A percentile compares a stretch with the other conserved stretches of the same genome.
phyloP scores from a whole-genome alignment of 768 basidiomycete species.

The Collybia mongolica region DNA sequence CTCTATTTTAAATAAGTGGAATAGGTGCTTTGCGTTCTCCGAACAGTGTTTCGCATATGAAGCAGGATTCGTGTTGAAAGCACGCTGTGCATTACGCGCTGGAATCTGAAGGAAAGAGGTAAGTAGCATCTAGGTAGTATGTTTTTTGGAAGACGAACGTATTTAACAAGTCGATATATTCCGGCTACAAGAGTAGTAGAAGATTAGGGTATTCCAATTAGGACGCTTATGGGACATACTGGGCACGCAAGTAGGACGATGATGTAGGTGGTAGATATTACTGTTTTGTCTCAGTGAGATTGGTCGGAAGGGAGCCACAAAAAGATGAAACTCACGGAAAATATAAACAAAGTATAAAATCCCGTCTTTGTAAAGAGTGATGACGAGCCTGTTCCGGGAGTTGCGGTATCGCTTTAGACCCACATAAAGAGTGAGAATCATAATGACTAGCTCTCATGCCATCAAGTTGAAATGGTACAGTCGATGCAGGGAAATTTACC shows the following conservation, averaged over 20 bases:
- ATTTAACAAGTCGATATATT: conserved; percentile 18
- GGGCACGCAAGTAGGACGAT: conserved; percentile 13
- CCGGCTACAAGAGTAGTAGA: conserved; percentile 2
- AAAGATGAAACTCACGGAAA: conserved; percentile 13
- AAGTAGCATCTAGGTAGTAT: no score
- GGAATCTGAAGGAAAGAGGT: conserved; percentile 10
- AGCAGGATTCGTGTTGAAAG: conserved; percentile 19
- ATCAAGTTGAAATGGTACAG: no score
- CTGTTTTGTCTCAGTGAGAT: conserved; percentile 1
- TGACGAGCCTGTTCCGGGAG: conserved; percentile 16
- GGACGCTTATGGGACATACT: conserved; percentile 4
- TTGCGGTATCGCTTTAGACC: conserved; percentile 18
- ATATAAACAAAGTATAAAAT: conserved; percentile 21
- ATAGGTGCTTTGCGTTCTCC: neutral
- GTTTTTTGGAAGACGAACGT: conserved; percentile 4
- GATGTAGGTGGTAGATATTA: conserved; percentile 14
- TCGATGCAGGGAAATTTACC: neutral
- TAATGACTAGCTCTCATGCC: conserved; percentile 15
- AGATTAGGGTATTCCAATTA: neutral
- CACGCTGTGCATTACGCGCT: conserved; percentile 21
- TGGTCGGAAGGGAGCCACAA: neutral
- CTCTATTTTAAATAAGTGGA: no score
- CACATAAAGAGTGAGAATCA: conserved; percentile 20
- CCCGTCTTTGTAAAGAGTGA: conserved; percentile 21
- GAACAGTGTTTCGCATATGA: conserved; percentile 11